phyloP scores from a whole-genome alignment of 495 filamentous ascomycete genomes.

The Daldinia caldariorum region DNA sequence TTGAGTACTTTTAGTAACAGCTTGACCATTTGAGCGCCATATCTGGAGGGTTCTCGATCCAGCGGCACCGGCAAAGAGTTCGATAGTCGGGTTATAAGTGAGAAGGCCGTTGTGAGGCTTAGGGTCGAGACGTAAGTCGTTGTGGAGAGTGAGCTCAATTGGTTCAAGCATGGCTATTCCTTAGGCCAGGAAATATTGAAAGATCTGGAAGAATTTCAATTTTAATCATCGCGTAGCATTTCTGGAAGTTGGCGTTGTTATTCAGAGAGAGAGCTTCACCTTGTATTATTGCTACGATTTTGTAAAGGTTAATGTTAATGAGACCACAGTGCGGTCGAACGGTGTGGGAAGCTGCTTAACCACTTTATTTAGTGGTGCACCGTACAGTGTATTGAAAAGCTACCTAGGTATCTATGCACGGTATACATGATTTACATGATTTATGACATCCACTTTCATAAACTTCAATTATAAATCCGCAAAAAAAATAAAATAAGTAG shows the following conservation, averaged over 20 bases:
- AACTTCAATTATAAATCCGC: not conserved
- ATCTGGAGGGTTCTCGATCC: conserved; percentile 78
- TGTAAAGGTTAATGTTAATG: conserved; percentile 6
- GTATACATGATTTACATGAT: not conserved
- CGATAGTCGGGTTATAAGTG: conserved; percentile 83
- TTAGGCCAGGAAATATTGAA: conserved; percentile 14
- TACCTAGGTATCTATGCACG: no score
- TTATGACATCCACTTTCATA: not conserved
- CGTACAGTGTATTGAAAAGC: conserved; percentile 19
- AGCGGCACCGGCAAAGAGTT: conserved; percentile 77
- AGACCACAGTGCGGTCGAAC: conserved; percentile 32
- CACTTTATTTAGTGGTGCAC: not conserved
- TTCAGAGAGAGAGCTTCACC: conserved; percentile 1
- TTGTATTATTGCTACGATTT: conserved; percentile 17
- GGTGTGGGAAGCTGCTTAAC: not conserved
- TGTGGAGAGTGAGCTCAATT: conserved; percentile 52
- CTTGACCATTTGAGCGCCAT: conserved; percentile 57
- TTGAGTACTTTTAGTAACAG: conserved; percentile 59
- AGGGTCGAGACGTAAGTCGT: conserved; percentile 56
- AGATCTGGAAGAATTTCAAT: conserved; percentile 14
- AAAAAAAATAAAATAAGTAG: not conserved
- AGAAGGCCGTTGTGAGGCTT: conserved; percentile 57
- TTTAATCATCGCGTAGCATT: conserved; percentile 33
- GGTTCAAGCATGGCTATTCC: conserved; percentile 43
- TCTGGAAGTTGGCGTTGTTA: not conserved